Conservation (phyloP, 768 basidiomycete genomes). For the Termitomyces bulborhizus region DNA sequence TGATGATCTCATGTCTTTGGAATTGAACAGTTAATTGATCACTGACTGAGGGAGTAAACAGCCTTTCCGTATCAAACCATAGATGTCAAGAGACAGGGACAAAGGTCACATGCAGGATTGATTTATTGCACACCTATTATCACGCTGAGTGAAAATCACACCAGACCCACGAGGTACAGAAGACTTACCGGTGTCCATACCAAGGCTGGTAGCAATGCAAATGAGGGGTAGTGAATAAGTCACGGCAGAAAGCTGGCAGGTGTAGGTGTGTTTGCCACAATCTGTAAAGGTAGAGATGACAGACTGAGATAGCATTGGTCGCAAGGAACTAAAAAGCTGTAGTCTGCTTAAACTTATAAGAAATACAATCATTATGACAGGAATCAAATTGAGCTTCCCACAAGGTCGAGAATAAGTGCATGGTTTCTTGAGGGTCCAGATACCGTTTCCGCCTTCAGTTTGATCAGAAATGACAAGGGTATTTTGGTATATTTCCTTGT, state of each 20-base stretch:
- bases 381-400: conserved; percentile 32
- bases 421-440: conserved; percentile 54
- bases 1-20: conserved; percentile 5
- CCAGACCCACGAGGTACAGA: neutral
- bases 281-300: conserved; percentile 51
- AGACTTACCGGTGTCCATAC: conserved; percentile 49
- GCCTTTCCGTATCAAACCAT: conserved; percentile 61
- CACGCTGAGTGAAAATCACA: too few relatives aligned
- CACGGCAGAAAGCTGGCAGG: conserved; percentile 48
- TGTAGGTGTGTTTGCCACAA: conserved; percentile 39
- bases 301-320: conserved; percentile 54
- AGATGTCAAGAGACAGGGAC: conserved; percentile 47
- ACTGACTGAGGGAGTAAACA: conserved; percentile 35
- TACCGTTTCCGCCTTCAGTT: conserved; percentile 50
- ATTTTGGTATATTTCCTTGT: too few relatives aligned
- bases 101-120: conserved; percentile 33
- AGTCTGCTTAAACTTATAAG: conserved; percentile 9
- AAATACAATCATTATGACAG: neutral
- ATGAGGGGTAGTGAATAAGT: conserved; percentile 52
- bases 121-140: conserved; percentile 24
- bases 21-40: neutral
- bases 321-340: conserved; percentile 51
- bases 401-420: conserved; percentile 54
- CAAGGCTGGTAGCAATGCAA: conserved; percentile 51
- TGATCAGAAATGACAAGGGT: too few relatives aligned